Percentiles rank a stretch among this genome's conserved stretches.
Conservation (phyloP, 768 basidiomycete species). For the Boletus speciosus region DNA sequence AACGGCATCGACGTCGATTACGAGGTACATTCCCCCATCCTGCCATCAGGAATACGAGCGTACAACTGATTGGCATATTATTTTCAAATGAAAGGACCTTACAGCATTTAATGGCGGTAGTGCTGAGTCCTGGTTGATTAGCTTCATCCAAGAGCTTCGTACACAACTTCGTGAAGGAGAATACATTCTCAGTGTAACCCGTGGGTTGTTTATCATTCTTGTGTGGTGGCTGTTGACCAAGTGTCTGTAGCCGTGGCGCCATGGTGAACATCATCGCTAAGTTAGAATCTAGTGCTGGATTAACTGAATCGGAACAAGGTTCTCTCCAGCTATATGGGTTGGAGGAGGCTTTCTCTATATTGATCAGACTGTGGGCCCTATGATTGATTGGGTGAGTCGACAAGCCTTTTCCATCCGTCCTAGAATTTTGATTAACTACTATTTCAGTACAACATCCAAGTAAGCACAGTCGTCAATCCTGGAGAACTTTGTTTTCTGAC, state of each 20-base stretch:
- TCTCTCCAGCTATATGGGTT: conserved; percentile 16
- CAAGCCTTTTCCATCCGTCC: too few relatives aligned
- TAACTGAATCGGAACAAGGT: conserved; percentile 5
- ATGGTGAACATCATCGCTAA: conserved; percentile 7
- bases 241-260: conserved; percentile 13
- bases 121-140: conserved; percentile 35
- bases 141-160: conserved; percentile 5
- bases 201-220: not conserved
- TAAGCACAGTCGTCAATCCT: conserved; percentile 7
- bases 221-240: not conserved
- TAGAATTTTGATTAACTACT: not conserved
- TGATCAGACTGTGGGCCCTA: conserved; percentile 36
- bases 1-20: conserved; percentile 57
- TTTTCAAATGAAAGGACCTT: conserved; percentile 23
- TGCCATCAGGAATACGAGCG: not conserved
- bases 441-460: conserved; percentile 36
- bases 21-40: conserved; percentile 28
- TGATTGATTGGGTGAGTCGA: conserved; percentile 43
- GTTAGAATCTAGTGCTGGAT: not conserved
- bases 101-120: conserved; percentile 28
- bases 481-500: not conserved
- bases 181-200: too few relatives aligned
- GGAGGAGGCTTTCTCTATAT: conserved; percentile 36
- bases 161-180: too few relatives aligned
- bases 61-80: not conserved